Conservation (phyloP, 352 stramenopile species). For the Albugo candida region DNA sequence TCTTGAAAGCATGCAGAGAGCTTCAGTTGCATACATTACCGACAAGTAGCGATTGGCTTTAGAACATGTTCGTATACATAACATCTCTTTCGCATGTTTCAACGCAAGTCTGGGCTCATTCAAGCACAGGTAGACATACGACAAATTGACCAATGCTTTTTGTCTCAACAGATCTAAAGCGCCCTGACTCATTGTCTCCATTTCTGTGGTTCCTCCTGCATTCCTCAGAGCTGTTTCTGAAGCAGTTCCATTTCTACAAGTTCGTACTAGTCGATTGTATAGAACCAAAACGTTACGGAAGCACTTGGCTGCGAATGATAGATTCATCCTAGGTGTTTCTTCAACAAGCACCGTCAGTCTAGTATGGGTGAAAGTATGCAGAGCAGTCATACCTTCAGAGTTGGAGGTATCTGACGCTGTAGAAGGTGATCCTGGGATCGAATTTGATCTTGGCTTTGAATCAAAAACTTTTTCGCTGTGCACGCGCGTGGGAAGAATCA, state of each 20-base stretch:
- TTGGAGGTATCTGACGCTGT: no score
- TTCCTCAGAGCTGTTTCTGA: conserved; percentile 3
- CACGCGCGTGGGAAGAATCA: conserved; percentile 54
- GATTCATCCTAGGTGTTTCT: conserved; percentile 53
- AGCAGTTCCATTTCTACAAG: conserved; percentile 7
- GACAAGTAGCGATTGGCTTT: conserved; percentile 62
- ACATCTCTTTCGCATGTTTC: conserved; percentile 56
- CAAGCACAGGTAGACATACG: conserved; percentile 83
- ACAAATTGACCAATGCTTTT: conserved; percentile 72
- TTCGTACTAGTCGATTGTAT: conserved; percentile 33
- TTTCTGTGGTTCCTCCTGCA: conserved; percentile 10
- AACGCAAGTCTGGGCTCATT: conserved; percentile 80
- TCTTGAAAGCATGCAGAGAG: conserved; percentile 73
- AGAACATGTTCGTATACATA: conserved; percentile 40
- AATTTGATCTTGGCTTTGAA: conserved; percentile 10
- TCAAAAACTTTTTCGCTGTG: conserved; percentile 14
- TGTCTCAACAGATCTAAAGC: conserved; percentile 54
- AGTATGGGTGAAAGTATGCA: neutral
- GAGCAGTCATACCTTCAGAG: no score
- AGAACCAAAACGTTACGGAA: conserved; percentile 77
- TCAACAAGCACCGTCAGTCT: neutral
- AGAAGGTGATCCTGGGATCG: no score
- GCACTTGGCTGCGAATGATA: conserved; percentile 72
- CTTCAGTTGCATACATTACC: conserved; percentile 78
- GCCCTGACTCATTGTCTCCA: conserved; percentile 19